A percentile compares a stretch with the other conserved stretches of the same genome.
Evolutionary conservation across 345 rosid species (phyloP).

Genomic region (Camelina sativa): DNA sequence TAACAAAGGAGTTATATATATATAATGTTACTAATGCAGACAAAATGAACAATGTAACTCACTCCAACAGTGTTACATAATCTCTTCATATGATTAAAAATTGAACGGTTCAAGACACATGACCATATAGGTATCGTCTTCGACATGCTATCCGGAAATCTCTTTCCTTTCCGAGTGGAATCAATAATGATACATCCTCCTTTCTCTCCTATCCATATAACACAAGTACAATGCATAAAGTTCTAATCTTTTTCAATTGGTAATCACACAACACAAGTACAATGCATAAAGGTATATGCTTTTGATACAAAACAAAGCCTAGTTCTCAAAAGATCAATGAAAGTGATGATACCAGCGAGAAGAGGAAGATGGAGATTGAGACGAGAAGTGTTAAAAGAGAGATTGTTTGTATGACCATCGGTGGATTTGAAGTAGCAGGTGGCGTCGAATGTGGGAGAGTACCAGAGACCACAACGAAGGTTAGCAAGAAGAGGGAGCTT

Average conservation of each 20-base stretch:
- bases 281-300: not conserved
- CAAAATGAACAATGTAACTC: conserved; percentile 37
- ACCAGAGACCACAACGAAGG: conserved; percentile 98
- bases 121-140: conserved; percentile 96
- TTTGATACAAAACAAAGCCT: conserved; percentile 5
- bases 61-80: conserved; percentile 50
- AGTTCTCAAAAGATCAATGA: not conserved
- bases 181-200: conserved; percentile 90
- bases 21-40: too few species aligned
- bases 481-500: conserved; percentile 80
- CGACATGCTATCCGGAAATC: conserved; percentile 96
- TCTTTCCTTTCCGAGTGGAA: conserved; percentile 89
- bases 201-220: conserved; percentile 63
- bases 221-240: not conserved
- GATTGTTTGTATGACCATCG: conserved; percentile 88
- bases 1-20: not conserved
- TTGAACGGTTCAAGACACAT: conserved; percentile 75
- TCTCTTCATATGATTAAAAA: conserved; percentile 49
- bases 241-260: too few species aligned
- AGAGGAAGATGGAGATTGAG: conserved; percentile 86
- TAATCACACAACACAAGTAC: not conserved
- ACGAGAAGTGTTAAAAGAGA: conserved; percentile 83
- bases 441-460: conserved; percentile 62
- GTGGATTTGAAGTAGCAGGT: conserved; percentile 98
- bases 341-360: conserved; percentile 59